Evolutionary conservation across 257 asterid genomes (phyloP).

Genomic region (Buddleja alternifolia): DNA sequence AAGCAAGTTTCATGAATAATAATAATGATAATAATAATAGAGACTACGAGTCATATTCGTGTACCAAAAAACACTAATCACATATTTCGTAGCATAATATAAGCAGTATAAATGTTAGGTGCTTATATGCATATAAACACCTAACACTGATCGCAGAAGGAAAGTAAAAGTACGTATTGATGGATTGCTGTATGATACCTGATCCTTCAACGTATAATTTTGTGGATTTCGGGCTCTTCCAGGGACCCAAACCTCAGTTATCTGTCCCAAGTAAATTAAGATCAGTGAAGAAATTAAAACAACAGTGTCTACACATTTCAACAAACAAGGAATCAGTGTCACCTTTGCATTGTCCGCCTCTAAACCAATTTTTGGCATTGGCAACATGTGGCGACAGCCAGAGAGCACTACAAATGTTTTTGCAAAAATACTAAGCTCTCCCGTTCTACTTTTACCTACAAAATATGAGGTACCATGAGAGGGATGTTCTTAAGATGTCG

Average conservation of each 20-base stretch:
- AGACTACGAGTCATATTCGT: too few relatives aligned
- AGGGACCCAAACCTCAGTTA: constrained; percentile 69
- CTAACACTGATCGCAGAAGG: not conserved
- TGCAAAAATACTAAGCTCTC: constrained; percentile 87
- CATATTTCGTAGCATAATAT: too few relatives aligned
- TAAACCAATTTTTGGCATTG: constrained; percentile 60
- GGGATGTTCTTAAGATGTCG: not conserved
- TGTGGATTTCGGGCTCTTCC: constrained; percentile 77
- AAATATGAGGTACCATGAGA: constrained; percentile 2
- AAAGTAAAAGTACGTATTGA: not conserved
- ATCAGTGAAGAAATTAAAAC: constrained; percentile 19
- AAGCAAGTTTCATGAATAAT: not conserved
- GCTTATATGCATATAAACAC: not conserved
- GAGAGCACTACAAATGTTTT: constrained; percentile 64
- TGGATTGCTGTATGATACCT: constrained; percentile 40
- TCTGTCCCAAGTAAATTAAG: constrained; percentile 39
- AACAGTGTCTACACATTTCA: not conserved
- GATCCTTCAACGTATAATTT: constrained; percentile 72
- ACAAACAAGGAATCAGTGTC: not conserved
- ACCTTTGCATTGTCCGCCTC: constrained; percentile 64
- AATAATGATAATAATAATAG: too few relatives aligned
- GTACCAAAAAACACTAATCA: too few relatives aligned
- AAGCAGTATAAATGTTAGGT: too few relatives aligned
- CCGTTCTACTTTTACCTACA: constrained; percentile 81
- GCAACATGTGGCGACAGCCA: constrained; percentile 91